These are phyloP conservation scores for Dioscorea dumetorum DNA, from an alignment of 106 monocot genomes.

Conservation along the genomic window DNA sequence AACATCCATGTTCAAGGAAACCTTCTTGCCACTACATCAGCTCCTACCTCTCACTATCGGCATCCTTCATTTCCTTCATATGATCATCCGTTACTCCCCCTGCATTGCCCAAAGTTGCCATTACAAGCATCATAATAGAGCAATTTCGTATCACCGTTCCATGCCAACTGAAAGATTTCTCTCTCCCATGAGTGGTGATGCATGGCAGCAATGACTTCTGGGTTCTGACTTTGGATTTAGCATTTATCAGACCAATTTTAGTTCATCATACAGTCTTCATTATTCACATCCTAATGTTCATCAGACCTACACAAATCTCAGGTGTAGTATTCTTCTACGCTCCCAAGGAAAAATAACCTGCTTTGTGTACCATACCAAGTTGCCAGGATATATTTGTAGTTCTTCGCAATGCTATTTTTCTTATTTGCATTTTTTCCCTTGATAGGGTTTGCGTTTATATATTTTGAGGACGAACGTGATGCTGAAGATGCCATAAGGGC, in stretches of 20 bases:
- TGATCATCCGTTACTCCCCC: slow-evolving; percentile 35
- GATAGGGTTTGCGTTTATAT: slow-evolving; percentile 91
- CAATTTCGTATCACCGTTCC: slow-evolving; percentile 30
- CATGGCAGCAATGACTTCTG: slow-evolving; percentile 52
- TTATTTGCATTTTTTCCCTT: neutral
- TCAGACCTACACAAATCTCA: slow-evolving; percentile 41
- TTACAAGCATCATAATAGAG: slow-evolving; percentile 43
- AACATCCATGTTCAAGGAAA: slow-evolving; percentile 41
- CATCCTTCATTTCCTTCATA: slow-evolving; percentile 50
- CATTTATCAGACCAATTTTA: slow-evolving; percentile 42
- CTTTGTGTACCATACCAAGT: no score
- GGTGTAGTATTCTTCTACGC: slow-evolving; percentile 59
- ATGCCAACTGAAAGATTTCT: slow-evolving; percentile 28
- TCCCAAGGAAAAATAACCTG: slow-evolving; percentile 12
- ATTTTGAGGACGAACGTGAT: slow-evolving; percentile 84
- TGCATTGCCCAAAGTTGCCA: slow-evolving; percentile 34
- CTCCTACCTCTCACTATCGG: slow-evolving; percentile 37
- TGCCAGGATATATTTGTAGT: no score
- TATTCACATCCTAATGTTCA: slow-evolving; percentile 42
- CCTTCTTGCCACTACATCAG: slow-evolving; percentile 45
- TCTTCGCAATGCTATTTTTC: neutral
- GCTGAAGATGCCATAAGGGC: slow-evolving; percentile 64
- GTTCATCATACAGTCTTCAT: slow-evolving; percentile 40
- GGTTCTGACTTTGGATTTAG: slow-evolving; percentile 37
- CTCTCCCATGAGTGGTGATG: slow-evolving; percentile 28